phyloP scores from a whole-genome alignment of 228 moss, liverwort and hornwort species.

The Sphagnum magellanicum region DNA sequence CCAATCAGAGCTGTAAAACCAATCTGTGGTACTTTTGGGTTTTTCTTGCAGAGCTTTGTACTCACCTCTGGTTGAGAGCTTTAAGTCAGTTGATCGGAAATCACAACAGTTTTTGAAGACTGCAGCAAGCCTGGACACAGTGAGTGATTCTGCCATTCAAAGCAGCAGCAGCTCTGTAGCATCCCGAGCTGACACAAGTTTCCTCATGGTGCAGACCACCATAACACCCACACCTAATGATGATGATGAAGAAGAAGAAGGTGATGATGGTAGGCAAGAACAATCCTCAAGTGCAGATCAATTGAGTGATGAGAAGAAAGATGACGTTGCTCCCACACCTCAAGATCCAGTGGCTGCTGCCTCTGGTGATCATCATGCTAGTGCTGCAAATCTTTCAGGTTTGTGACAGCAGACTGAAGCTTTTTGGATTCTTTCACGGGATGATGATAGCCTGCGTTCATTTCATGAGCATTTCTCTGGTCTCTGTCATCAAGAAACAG shows the following conservation, averaged over 20 bases:
- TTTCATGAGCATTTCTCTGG: not conserved
- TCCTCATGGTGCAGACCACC: not conserved
- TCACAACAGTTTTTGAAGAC: constrained; percentile 1
- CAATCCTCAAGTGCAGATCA: not conserved
- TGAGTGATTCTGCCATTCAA: not conserved
- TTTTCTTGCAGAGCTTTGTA: constrained; percentile 39
- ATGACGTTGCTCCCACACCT: constrained; percentile 12
- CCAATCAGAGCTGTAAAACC: too few relatives aligned
- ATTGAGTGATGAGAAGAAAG: constrained; percentile 2
- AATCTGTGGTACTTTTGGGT: too few relatives aligned
- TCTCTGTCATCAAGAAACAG: not conserved
- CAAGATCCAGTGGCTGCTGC: constrained; percentile 36
- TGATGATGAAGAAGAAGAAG: not conserved
- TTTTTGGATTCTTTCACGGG: too few relatives aligned
- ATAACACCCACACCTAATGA: constrained; percentile 4
- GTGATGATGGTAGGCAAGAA: too few relatives aligned
- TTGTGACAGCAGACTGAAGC: not conserved
- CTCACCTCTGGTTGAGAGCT: constrained; percentile 56
- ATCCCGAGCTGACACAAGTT: constrained; percentile 1
- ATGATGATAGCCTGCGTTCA: not conserved
- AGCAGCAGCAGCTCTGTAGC: constrained; percentile 13
- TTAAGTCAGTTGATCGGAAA: constrained; percentile 11
- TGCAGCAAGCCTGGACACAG: not conserved
- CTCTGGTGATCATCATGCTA: constrained; percentile 24
- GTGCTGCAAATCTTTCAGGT: constrained; percentile 36